These are phyloP conservation scores for Cercophora scortea DNA, from an alignment of 495 filamentous ascomycete genomes.

Conservation along the genomic window DNA sequence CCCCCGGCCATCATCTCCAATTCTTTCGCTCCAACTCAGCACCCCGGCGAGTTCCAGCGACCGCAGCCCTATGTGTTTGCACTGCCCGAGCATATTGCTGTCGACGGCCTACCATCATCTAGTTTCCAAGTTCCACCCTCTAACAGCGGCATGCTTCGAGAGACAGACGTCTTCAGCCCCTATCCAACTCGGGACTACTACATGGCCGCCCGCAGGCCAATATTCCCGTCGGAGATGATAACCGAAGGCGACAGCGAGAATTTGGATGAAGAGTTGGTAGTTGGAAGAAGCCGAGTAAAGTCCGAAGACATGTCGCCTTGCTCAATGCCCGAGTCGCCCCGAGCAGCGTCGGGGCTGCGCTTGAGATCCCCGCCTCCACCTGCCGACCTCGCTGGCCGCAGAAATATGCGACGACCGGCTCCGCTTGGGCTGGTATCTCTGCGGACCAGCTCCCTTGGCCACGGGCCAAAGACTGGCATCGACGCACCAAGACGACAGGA, in stretches of 20 bases:
- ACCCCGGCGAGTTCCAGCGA: constrained; percentile 10
- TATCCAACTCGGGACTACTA: constrained; percentile 19
- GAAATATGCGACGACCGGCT: constrained; percentile 38
- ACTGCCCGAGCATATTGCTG: not conserved
- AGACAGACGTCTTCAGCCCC: constrained; percentile 5
- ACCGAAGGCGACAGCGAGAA: constrained; percentile 1
- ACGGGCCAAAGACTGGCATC: constrained; percentile 29
- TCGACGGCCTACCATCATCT: not conserved
- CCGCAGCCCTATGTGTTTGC: constrained; percentile 7
- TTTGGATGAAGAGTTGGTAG: constrained; percentile 4
- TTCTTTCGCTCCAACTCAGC: constrained; percentile 5
- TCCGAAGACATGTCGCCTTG: constrained; percentile 18
- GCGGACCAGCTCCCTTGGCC: constrained; percentile 25
- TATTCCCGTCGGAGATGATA: constrained; percentile 18
- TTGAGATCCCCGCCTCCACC: constrained; percentile 41
- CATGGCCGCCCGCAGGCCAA: constrained; percentile 5
- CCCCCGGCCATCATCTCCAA: not conserved
- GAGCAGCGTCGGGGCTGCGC: constrained; percentile 12
- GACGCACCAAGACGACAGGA: constrained; percentile 30
- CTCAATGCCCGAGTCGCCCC: constrained; percentile 21
- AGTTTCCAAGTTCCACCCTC: constrained; percentile 2
- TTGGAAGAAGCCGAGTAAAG: constrained; percentile 10
- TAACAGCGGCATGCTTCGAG: constrained; percentile 7
- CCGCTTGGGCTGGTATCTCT: constrained; percentile 28
- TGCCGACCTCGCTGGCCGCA: constrained; percentile 38